Conservation (phyloP, 495 filamentous ascomycete genomes). For the Beverwykella pulmonaria region DNA sequence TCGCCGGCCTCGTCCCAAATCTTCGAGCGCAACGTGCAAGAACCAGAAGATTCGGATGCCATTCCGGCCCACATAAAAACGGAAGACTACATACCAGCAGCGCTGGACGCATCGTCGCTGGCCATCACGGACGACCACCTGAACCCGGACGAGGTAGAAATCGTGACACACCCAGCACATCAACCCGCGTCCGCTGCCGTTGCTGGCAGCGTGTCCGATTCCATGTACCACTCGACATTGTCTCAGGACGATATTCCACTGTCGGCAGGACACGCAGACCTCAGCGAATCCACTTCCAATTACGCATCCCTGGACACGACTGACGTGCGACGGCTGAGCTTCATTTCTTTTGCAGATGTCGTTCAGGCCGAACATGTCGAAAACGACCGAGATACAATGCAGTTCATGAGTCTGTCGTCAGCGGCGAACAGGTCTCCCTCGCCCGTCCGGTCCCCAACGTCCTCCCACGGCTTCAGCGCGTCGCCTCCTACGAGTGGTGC, state of each 20-base stretch:
- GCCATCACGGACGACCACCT: constrained; percentile 81
- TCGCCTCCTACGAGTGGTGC: constrained; percentile 71
- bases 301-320: constrained; percentile 72
- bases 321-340: constrained; percentile 81
- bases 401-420: constrained; percentile 57
- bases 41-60: constrained; percentile 66
- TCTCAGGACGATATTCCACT: constrained; percentile 33
- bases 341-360: constrained; percentile 93
- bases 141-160: constrained; percentile 81
- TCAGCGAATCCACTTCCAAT: constrained; percentile 63
- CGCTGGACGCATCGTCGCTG: constrained; percentile 82
- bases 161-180: constrained; percentile 79
- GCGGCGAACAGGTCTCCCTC: constrained; percentile 69
- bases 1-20: constrained; percentile 70
- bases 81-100: constrained; percentile 89
- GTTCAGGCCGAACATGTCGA: constrained; percentile 84
- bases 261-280: constrained; percentile 47
- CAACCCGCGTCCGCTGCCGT: constrained; percentile 71
- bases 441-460: constrained; percentile 70
- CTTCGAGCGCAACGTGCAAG: constrained; percentile 92
- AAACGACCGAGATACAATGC: constrained; percentile 62
- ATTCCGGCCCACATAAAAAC: constrained; percentile 88
- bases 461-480: constrained; percentile 58
- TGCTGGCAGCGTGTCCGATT: constrained; percentile 37
- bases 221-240: constrained; percentile 42